Evolutionary conservation across 179 eudicot species (phyloP), one percentile per base, ranked within the genome.

Genomic region (Spergularia azorica): DNA sequence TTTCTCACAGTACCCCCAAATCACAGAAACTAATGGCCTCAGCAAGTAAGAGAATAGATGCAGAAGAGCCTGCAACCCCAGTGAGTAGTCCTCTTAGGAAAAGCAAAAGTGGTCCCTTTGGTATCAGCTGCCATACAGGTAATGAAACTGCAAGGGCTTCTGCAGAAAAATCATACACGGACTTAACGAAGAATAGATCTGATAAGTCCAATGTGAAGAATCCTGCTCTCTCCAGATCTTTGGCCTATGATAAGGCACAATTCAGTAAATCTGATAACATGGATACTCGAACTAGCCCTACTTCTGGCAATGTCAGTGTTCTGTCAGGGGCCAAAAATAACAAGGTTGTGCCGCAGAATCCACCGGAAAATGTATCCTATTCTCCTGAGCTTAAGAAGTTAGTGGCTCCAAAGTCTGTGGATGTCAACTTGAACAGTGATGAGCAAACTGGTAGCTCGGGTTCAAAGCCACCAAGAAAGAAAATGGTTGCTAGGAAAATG

Each of bases 401-500:
- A 7, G 84, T 73, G 52, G 60, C 71, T 71, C 54, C 70, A 55
- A 87, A 89, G 76, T 79, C 85, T 55, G 81, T 66, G 70, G 78
- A 76, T 75, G 67, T 66, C n/a, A 56, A 69, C 55, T 63, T 71
- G 71, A 75, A 76, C 54, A 50, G 75, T 21, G 82, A 73, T 67
- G 86, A 61, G 70, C 83, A 59, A 77, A 73, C 56, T 78, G 76
- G 74, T 52, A 77, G 76, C n/a, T 73, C 88, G 63, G 55, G 50
- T 71, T 61, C 81, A 54, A 93, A 84, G 75, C 81, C 85, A 62
- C n/a, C 75, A 46, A 86, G 78, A 76, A 92, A 80, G 77, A 89
- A 86, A 79, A 68, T 72, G 77, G 73, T 82, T 78, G 82, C 88
- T 52, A 87, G 84, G 86, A 95, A 89, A 79, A 77, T 81, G 66